These are phyloP conservation scores for Pythium scleroteichum DNA, from an alignment of 352 stramenopile species.

Conservation along the genomic window DNA sequence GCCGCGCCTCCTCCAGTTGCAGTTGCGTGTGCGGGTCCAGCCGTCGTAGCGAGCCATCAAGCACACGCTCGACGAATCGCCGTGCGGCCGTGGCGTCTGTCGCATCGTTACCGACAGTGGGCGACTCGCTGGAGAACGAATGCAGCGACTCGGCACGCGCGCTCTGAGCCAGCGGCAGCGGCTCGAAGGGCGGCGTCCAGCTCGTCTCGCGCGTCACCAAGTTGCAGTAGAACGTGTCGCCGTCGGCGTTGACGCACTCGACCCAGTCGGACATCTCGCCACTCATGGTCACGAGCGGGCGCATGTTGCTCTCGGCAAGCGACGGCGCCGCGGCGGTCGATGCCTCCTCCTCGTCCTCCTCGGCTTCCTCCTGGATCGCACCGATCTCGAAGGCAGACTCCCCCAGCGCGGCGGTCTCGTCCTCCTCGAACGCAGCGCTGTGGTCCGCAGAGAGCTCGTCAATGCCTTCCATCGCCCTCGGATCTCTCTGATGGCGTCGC, in stretches of 20 bases:
- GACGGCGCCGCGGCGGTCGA: not conserved
- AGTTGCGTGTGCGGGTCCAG: slow-evolving; percentile 31
- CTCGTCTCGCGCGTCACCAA: slow-evolving; percentile 42
- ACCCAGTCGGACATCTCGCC: slow-evolving; percentile 36
- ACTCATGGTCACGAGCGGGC: slow-evolving; percentile 12
- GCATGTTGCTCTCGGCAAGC: slow-evolving; percentile 7
- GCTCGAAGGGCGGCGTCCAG: slow-evolving; percentile 34
- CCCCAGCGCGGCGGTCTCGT: not conserved
- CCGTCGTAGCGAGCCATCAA: slow-evolving; percentile 24
- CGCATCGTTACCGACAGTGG: not conserved
- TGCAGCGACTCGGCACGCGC: not conserved
- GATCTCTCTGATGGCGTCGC: not conserved
- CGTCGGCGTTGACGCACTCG: slow-evolving; percentile 39
- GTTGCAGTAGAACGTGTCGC: slow-evolving; percentile 51
- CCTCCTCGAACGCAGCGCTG: not conserved
- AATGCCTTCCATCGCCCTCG: not conserved
- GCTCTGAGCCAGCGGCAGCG: not conserved
- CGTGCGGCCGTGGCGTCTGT: not conserved
- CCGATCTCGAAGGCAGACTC: slow-evolving; percentile 14
- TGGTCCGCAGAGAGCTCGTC: not conserved
- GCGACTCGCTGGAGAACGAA: not conserved
- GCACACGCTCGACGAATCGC: slow-evolving; percentile 24
- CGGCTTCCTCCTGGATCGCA: slow-evolving; percentile 20
- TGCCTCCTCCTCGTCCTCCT: slow-evolving; percentile 2
- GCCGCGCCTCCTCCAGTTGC: slow-evolving; percentile 32